Conservation (phyloP, 495 filamentous ascomycete species). For the Margaritispora aquatica region DNA sequence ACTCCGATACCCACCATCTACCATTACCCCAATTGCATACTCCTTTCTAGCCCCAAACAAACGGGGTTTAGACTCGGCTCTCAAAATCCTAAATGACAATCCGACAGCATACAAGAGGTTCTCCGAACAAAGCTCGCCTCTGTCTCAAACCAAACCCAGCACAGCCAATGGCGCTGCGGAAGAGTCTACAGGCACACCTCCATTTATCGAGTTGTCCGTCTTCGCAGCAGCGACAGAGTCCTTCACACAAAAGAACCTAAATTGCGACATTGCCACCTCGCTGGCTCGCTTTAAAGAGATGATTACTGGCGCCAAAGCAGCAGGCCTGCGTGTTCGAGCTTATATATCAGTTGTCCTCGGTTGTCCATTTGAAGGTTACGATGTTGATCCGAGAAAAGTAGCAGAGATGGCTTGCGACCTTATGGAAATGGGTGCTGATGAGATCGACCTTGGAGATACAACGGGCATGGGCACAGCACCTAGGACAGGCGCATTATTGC, state of each 20-base stretch:
- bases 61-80: slow-evolving; percentile 61
- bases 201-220: slow-evolving; percentile 72
- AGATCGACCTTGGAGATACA: slow-evolving; percentile 90
- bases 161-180: slow-evolving; percentile 10
- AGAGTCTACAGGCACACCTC: slow-evolving; percentile 29
- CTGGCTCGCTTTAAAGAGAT: slow-evolving; percentile 71
- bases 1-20: slow-evolving; percentile 47
- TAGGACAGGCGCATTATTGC: slow-evolving; percentile 62
- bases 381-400: slow-evolving; percentile 71
- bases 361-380: slow-evolving; percentile 88
- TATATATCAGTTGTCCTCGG: slow-evolving; percentile 94
- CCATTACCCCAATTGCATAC: slow-evolving; percentile 68
- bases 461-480: slow-evolving; percentile 95
- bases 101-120: slow-evolving; percentile 29
- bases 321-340: slow-evolving; percentile 71
- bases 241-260: slow-evolving; percentile 88
- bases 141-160: not conserved
- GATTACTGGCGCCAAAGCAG: slow-evolving; percentile 63
- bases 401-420: slow-evolving; percentile 76
- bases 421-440: slow-evolving; percentile 92
- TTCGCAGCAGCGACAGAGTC: slow-evolving; percentile 90
- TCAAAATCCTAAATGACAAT: slow-evolving; percentile 34
- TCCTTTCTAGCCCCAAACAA: slow-evolving; percentile 91
- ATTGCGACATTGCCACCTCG: slow-evolving; percentile 79
- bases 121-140: slow-evolving; percentile 25